phyloP scores from a whole-genome alignment of 805 yeast species.

The Saccharomyces kudriavzevii region DNA sequence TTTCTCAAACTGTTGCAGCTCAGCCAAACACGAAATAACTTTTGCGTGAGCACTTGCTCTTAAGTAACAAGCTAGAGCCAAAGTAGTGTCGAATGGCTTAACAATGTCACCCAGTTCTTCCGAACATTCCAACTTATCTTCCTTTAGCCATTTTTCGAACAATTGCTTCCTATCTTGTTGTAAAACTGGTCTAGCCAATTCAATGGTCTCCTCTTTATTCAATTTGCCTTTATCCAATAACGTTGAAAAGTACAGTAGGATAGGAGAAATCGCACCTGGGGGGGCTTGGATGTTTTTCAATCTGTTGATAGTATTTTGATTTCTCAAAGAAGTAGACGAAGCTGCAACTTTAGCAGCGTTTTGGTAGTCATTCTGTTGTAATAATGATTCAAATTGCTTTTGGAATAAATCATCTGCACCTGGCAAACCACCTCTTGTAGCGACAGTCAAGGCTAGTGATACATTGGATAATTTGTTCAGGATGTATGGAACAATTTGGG shows the following conservation, averaged over 20 bases:
- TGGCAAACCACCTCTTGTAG: slow-evolving; percentile 92
- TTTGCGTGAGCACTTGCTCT: slow-evolving; percentile 77
- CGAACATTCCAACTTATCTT: slow-evolving; percentile 87
- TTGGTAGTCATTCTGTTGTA: slow-evolving; percentile 77
- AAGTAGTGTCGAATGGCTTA: slow-evolving; percentile 73
- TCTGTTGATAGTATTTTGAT: slow-evolving; percentile 88
- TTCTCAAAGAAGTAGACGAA: slow-evolving; percentile 83
- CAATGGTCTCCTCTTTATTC: slow-evolving; percentile 88
- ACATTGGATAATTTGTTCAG: slow-evolving; percentile 81
- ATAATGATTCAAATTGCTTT: slow-evolving; percentile 83
- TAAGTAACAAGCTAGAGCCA: slow-evolving; percentile 86
- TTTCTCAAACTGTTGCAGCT: slow-evolving; percentile 92
- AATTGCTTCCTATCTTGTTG: slow-evolving; percentile 91
- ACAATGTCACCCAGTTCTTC: slow-evolving; percentile 97
- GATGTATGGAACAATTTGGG: slow-evolving; percentile 81
- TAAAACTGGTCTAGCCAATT: slow-evolving; percentile 88
- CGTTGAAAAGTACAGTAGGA: slow-evolving; percentile 84
- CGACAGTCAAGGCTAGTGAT: slow-evolving; percentile 74
- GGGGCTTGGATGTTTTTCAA: slow-evolving; percentile 84
- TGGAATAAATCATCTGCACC: slow-evolving; percentile 91
- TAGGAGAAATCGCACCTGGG: slow-evolving; percentile 92
- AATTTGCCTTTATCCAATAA: slow-evolving; percentile 86
- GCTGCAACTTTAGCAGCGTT: slow-evolving; percentile 97
- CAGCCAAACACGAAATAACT: slow-evolving; percentile 88
- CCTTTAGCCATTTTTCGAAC: slow-evolving; percentile 93